Evolutionary conservation across 305 asterid species (phyloP).

Genomic region (Nicotiana rustica): DNA sequence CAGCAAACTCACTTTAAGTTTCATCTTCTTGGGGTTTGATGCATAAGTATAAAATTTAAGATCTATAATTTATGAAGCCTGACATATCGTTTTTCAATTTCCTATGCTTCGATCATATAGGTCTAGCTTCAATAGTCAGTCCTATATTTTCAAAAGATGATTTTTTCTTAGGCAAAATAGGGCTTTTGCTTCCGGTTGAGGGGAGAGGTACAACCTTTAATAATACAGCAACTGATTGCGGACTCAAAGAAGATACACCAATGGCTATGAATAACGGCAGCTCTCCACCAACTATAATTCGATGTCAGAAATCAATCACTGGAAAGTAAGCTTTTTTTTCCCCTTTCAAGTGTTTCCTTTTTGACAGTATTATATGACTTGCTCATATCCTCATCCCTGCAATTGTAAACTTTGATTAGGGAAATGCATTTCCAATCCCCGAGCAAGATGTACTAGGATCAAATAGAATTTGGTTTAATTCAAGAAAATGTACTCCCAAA

Average conservation of each 20-base stretch:
- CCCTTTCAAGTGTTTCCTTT: not conserved
- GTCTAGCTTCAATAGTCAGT: too few species aligned
- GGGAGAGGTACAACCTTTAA: not conserved
- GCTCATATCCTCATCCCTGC: not conserved
- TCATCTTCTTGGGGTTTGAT: too few species aligned
- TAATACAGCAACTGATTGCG: not conserved
- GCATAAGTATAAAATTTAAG: too few species aligned
- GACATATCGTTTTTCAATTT: too few species aligned
- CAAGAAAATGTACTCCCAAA: too few species aligned
- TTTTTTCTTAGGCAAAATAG: not conserved
- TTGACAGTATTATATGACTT: not conserved
- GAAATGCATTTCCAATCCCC: too few species aligned
- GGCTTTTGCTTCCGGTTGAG: too few species aligned
- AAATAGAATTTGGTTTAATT: too few species aligned
- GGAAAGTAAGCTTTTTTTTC: conserved; percentile 23
- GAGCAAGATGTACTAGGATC: not conserved
- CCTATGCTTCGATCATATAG: too few species aligned
- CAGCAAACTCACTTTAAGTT: too few species aligned
- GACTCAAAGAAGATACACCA: conserved; percentile 6
- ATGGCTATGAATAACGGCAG: not conserved
- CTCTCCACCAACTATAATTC: not conserved
- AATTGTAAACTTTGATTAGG: too few species aligned
- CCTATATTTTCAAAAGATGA: not conserved
- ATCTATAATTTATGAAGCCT: too few species aligned
- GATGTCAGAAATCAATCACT: not conserved